phyloP scores from a whole-genome alignment of 352 stramenopile genomes.

The Phytophthora uliginosa region DNA sequence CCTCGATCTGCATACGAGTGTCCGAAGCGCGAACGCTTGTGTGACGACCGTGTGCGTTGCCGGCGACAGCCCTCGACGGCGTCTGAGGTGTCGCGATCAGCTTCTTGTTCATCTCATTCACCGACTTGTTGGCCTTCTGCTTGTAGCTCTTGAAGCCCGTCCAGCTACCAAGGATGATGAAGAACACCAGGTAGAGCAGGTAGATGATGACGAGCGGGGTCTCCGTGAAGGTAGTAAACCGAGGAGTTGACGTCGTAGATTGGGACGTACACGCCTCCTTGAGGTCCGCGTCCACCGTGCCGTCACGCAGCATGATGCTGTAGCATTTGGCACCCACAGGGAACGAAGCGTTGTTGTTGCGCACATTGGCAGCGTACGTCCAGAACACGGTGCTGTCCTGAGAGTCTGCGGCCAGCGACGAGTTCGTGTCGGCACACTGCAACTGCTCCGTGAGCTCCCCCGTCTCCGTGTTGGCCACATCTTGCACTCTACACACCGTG shows the following conservation, averaged over 20 bases:
- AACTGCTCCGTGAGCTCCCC: constrained; percentile 39
- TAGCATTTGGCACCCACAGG: constrained; percentile 51
- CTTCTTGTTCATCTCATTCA: constrained; percentile 41
- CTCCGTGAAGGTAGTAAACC: constrained; percentile 40
- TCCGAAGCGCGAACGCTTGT: constrained; percentile 25
- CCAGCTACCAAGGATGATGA: constrained; percentile 37
- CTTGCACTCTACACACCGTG: constrained; percentile 43
- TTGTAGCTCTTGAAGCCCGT: constrained; percentile 31
- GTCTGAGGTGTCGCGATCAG: constrained; percentile 29
- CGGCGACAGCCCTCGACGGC: constrained; percentile 25
- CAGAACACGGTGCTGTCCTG: constrained; percentile 50
- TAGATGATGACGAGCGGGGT: constrained; percentile 39
- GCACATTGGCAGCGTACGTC: constrained; percentile 47
- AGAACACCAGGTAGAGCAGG: constrained; percentile 41
- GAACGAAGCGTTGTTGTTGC: constrained; percentile 66
- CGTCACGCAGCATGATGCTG: constrained; percentile 42
- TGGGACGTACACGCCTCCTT: constrained; percentile 29
- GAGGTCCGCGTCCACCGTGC: constrained; percentile 27
- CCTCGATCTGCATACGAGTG: constrained; percentile 19
- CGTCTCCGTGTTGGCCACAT: constrained; percentile 23
- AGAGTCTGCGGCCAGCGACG: constrained; percentile 37
- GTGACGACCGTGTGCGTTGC: constrained; percentile 16
- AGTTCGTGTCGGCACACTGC: constrained; percentile 45
- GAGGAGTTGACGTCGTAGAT: constrained; percentile 12
- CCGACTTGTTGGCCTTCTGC: constrained; percentile 32